Conservation (phyloP, 2,329 filamentous ascomycete species). For the Parascedosporium putredinis region DNA sequence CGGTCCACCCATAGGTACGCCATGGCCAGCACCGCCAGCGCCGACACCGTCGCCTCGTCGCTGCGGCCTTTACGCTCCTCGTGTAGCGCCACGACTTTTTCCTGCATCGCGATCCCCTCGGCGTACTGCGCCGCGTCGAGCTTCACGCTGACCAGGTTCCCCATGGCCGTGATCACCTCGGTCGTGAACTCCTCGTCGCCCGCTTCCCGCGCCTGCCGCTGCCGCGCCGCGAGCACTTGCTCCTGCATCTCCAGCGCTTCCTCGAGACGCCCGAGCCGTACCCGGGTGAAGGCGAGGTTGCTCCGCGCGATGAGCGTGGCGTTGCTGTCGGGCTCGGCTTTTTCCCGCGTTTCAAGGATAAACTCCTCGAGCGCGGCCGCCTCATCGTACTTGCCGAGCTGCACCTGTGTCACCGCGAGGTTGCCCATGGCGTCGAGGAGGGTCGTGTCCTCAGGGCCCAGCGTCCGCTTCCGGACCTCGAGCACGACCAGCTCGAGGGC, state of each 20-base stretch:
- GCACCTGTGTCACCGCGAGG: not conserved
- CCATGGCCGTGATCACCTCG: not conserved
- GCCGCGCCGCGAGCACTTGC: not conserved
- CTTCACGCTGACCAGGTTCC: not conserved
- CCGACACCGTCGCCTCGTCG: no score
- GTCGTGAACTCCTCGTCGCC: not conserved
- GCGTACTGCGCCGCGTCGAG: not conserved
- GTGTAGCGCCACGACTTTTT: not conserved
- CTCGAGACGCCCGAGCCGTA: not conserved
- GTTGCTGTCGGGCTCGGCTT: not conserved
- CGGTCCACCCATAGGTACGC: no score
- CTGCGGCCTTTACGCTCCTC: not conserved
- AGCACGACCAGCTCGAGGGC: not conserved
- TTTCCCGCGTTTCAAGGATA: not conserved
- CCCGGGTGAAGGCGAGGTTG: not conserved
- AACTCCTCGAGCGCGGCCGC: not conserved
- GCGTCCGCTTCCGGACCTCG: not conserved
- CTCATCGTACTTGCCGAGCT: not conserved
- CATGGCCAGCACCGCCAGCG: no score
- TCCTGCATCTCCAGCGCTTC: not conserved
- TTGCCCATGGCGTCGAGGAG: not conserved
- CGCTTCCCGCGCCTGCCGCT: not conserved
- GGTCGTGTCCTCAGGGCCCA: not conserved
- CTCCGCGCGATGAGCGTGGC: not conserved
- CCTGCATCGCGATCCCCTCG: not conserved